These are phyloP conservation scores for Stephanodiscus triporus DNA, from an alignment of 108 stramenopile species.

Conservation along the genomic window DNA sequence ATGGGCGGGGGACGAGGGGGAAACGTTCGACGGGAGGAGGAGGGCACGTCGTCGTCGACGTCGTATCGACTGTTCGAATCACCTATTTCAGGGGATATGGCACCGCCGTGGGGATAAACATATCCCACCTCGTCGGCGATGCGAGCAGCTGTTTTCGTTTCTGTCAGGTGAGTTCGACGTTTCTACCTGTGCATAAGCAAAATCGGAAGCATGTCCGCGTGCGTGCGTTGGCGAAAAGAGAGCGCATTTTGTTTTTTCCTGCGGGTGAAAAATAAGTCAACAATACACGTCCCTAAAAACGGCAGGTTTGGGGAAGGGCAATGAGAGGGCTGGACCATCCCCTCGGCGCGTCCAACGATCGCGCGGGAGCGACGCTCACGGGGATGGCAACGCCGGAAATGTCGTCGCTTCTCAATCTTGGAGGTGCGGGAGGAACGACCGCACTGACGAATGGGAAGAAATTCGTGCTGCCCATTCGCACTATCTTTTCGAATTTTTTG, in stretches of 20 bases:
- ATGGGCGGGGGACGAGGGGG: not conserved
- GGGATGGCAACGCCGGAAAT: conserved; percentile 37
- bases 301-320: conserved; percentile 29
- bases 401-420: conserved; percentile 21
- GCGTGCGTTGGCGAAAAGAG: too few relatives aligned
- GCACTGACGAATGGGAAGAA: not conserved
- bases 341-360: conserved; percentile 26
- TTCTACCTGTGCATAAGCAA: too few relatives aligned
- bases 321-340: conserved; percentile 30
- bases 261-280: too few relatives aligned
- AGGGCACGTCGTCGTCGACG: not conserved
- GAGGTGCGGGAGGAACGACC: not conserved
- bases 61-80: conserved; percentile 13
- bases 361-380: conserved; percentile 27
- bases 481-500: not conserved
- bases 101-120: conserved; percentile 34
- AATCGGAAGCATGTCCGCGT: too few relatives aligned
- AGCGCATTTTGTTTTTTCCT: too few relatives aligned
- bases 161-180: not conserved
- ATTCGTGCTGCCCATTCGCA: not conserved
- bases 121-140: conserved; percentile 25
- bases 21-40: too few relatives aligned
- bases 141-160: conserved; percentile 27
- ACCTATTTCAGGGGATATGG: conserved; percentile 29
- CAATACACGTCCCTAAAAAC: not conserved